These are phyloP conservation scores for Metarhizium rileyi DNA, from an alignment of 2,329 filamentous ascomycete species.

Conservation along the genomic window DNA sequence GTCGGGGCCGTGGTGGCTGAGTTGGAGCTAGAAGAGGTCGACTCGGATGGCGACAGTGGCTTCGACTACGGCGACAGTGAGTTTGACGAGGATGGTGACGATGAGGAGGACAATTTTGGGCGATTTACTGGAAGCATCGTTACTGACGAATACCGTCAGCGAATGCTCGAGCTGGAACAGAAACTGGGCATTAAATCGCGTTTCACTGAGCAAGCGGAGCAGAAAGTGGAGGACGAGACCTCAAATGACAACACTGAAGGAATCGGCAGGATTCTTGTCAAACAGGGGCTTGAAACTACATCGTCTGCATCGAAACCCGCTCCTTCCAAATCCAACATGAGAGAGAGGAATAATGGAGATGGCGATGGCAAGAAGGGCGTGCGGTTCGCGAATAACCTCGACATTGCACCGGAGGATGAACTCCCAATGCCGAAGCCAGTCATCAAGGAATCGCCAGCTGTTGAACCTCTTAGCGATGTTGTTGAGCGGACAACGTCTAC, in stretches of 20 bases:
- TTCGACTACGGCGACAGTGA: slow-evolving; percentile 44
- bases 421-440: slow-evolving; percentile 9
- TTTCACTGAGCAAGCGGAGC: slow-evolving; percentile 43
- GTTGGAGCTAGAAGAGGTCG: slow-evolving; percentile 67
- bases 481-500: slow-evolving; percentile 33
- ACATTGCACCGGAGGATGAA: slow-evolving; percentile 47
- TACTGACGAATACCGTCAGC: slow-evolving; percentile 62
- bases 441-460: slow-evolving; percentile 20
- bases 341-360: slow-evolving; percentile 16
- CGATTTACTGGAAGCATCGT: slow-evolving; percentile 59
- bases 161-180: slow-evolving; percentile 80
- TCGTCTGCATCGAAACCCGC: slow-evolving; percentile 11
- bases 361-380: slow-evolving; percentile 55
- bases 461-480: slow-evolving; percentile 43
- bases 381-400: slow-evolving; percentile 66
- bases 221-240: slow-evolving; percentile 25
- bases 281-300: slow-evolving; percentile 12
- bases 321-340: slow-evolving; percentile 24
- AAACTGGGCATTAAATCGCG: slow-evolving; percentile 53
- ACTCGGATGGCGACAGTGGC: slow-evolving; percentile 45
- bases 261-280: slow-evolving; percentile 48
- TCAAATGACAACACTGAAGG: slow-evolving; percentile 34
- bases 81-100: slow-evolving; percentile 47
- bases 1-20: slow-evolving; percentile 89
- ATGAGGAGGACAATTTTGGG: slow-evolving; percentile 69